A percentile compares a stretch with the other conserved stretches of the same genome.
phyloP scores from a whole-genome alignment of 495 filamentous ascomycete genomes.

The Aspergillus hancockii region DNA sequence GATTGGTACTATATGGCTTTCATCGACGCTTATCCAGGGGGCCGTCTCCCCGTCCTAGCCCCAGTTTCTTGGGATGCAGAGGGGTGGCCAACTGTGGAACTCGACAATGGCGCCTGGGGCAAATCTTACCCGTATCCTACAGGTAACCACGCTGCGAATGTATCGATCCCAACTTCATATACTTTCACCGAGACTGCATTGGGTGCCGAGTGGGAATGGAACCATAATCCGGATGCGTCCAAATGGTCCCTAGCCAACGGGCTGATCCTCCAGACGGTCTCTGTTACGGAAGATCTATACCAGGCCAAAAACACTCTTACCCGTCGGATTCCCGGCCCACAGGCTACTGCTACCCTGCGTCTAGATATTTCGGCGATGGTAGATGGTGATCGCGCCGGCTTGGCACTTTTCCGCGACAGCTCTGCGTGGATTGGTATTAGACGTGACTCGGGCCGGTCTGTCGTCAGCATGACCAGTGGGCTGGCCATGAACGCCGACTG shows the following conservation, averaged over 20 bases:
- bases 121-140: conserved; percentile 42
- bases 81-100: conserved; percentile 46
- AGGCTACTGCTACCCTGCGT: conserved; percentile 44
- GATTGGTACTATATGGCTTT: conserved; percentile 64
- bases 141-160: background rate
- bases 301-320: conserved; percentile 58
- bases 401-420: conserved; percentile 52
- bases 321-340: conserved; percentile 51
- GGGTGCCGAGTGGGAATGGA: conserved; percentile 59
- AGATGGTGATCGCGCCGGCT: conserved; percentile 53
- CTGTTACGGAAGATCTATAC: conserved; percentile 54
- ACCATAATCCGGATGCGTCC: conserved; percentile 55
- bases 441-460: conserved; percentile 24
- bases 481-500: conserved; percentile 33
- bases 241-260: conserved; percentile 30
- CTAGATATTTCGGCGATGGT: conserved; percentile 48
- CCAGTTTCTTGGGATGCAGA: conserved; percentile 51
- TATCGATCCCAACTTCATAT: conserved; percentile 33
- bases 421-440: conserved; percentile 53
- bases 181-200: conserved; percentile 42
- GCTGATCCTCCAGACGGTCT: conserved; percentile 49
- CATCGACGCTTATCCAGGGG: conserved; percentile 53
- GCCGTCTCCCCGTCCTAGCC: conserved; percentile 59
- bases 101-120: conserved; percentile 45
- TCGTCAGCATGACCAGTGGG: conserved; percentile 22